Evolutionary conservation across 345 rosid genomes (phyloP), one percentile per base, ranked within the genome.

Genomic region (Capsella bursapastoris): DNA sequence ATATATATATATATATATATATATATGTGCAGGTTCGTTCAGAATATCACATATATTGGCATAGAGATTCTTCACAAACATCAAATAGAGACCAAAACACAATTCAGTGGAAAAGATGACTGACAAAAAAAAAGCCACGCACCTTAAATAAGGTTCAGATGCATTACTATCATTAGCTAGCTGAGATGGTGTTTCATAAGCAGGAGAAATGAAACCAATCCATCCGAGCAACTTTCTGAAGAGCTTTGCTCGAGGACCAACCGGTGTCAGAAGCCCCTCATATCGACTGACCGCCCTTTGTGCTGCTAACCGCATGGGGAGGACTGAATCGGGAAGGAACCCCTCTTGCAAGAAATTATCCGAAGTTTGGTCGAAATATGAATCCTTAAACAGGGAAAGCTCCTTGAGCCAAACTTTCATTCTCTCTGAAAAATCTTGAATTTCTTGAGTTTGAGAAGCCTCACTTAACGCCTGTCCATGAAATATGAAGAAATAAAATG

Each of bases 181-280:
- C 79, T 86, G 86, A 67, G 74, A 86, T 50, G 90, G 82, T 56
- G 79, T 80, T 79, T 88, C 91, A 66, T 82, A 86, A 72, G 79
- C 73, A 71, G 93, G 90, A 51, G 90, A 79, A 67, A 72, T 66
- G 78, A 91, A 73, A 70, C 97, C 98, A 81, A 81, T 84, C 90
- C 92, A 78, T 9, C 85, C 75, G 66, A 93, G 87, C 81, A 93
- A 81, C 83, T 80, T 89, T 77, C 85, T 81, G 35, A 94, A 80
- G 64, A 94, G 93, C 87, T 87, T 86, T 78, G 86, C 89, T 25
- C 98, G 89, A 51, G 98, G 97, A 77, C 98, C 98, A 79, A 82
- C 82, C 32, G 90, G 86, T 53, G 98, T 87, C 28, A 94, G 83
- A 79, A 91, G 75, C 64, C 94, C 96, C 80, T 91, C 88, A 68